Base-by-base conservation (phyloP, 2,329 filamentous ascomycete genomes). In the Botryotinia globosa region DNA sequence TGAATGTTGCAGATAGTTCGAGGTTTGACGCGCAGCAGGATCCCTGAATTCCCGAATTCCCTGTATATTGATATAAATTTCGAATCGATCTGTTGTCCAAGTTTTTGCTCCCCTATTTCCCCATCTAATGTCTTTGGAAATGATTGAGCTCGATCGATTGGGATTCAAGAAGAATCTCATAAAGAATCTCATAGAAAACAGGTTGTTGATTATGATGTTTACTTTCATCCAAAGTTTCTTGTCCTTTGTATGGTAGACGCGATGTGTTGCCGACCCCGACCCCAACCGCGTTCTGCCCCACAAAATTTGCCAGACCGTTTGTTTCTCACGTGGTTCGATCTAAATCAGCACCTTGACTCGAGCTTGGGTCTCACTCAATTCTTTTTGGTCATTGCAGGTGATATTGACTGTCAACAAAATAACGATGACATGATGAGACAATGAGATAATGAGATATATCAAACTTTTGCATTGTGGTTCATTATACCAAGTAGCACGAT, bases 221-320 rank as follows among this genome's bases (percentile, higher is more conserved):
- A 67, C 48, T 67, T 67, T 56, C 25, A 29, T 67, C 37, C 32
- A 56, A 42, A 67, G 65, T 25, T 56, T 67, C 65, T 42, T 7
- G 65, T 42, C 48, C 48, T 67, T 67, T 67, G 48, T 39, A 32
- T 12, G 48, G 65, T 67, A 67, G 65, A 67, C 48, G 65, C 65
- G 48, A 67, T 67, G n/a, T 67, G 18, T 37, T 51, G 34, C 65
- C 65, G 65, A 67, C 16, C 32, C 14, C 72, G n/a, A 56, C 16
- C 32, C 16, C 72, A 56, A n/a, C 54, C 54, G 65, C 20, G 66
- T 54, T 29, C 25, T 16, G 48, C 65, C 34, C 65, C 65, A 67
- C 65, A 67, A 67, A n/a, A 16, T 56, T 16, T 67, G 12, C 54
- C 34, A 67, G 48, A 18, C 48, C 25, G 37, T 54, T 22, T 9